Percentiles rank a stretch among this genome's conserved stretches.
Conservation (phyloP, 257 asterid species). For the Paraleonurus japonicus region DNA sequence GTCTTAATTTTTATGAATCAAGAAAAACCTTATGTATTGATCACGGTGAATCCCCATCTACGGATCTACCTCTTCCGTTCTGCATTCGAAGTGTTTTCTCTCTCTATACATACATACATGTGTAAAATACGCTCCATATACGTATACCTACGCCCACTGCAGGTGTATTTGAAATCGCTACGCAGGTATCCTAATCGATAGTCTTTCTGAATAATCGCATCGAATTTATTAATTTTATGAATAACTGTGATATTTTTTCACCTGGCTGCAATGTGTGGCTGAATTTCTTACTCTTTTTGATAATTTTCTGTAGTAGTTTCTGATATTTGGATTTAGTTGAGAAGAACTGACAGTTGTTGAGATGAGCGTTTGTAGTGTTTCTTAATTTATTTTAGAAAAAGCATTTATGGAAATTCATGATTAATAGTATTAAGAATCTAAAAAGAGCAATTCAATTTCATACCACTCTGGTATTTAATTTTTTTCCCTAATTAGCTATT, state of each 20-base stretch:
- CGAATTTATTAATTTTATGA: not conserved
- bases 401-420: slow-evolving; percentile 11
- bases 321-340: not conserved
- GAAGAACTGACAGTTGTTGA: no score
- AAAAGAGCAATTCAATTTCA: not conserved
- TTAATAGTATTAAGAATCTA: not conserved
- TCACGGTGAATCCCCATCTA: not conserved
- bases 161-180: no score
- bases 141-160: not conserved
- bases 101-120: slow-evolving; percentile 7
- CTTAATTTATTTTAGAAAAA: not conserved
- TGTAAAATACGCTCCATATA: not conserved
- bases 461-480: not conserved
- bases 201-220: not conserved
- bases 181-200: slow-evolving; percentile 13
- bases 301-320: not conserved
- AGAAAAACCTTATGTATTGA: not conserved
- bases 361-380: not conserved
- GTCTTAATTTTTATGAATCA: no score
- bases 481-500: not conserved
- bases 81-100: not conserved
- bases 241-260: not conserved
- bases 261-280: not conserved
- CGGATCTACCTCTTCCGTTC: not conserved
- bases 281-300: not conserved